Percentiles rank a stretch among this genome's conserved stretches.
phyloP scores from a whole-genome alignment of 2,329 filamentous ascomycete genomes.

The Colletotrichum shisoi region DNA sequence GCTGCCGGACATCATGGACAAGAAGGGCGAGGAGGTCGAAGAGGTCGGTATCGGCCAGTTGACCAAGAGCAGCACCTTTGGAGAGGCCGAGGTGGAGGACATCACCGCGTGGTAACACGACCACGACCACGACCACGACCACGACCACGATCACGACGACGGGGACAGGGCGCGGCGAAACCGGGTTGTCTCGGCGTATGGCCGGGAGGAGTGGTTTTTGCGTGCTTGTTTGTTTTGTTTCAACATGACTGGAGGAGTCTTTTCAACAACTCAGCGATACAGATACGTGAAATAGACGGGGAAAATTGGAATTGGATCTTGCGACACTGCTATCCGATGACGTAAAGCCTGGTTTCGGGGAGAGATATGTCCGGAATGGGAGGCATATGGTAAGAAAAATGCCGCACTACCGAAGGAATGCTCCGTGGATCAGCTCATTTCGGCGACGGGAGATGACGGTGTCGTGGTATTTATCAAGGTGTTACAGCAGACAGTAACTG shows the following conservation, averaged over 20 bases:
- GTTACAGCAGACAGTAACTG: too few relatives aligned
- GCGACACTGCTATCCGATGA: neutral
- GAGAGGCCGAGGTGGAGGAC: conserved; percentile 94
- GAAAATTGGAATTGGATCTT: neutral
- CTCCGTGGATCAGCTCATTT: neutral
- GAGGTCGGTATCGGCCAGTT: conserved; percentile 66
- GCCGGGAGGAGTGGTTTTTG: neutral
- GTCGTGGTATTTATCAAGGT: too few relatives aligned
- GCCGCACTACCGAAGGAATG: neutral
- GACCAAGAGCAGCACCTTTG: conserved; percentile 90
- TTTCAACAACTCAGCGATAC: conserved; percentile 37
- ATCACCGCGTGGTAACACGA: conserved; percentile 88
- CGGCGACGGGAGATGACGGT: conserved; percentile 1
- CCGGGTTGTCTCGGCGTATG: neutral
- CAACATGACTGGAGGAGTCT: conserved; percentile 31
- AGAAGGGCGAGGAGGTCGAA: conserved; percentile 57
- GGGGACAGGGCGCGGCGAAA: neutral
- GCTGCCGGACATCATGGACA: conserved; percentile 86
- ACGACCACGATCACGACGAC: too few relatives aligned
- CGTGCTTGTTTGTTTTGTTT: conserved; percentile 11
- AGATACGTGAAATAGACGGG: conserved; percentile 22
- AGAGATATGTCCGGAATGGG: neutral
- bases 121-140: neutral
- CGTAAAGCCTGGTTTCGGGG: neutral
- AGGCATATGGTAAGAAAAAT: conserved; percentile 2